phyloP scores from a whole-genome alignment of 441 rosid species.

The Gossypium davidsonii region DNA sequence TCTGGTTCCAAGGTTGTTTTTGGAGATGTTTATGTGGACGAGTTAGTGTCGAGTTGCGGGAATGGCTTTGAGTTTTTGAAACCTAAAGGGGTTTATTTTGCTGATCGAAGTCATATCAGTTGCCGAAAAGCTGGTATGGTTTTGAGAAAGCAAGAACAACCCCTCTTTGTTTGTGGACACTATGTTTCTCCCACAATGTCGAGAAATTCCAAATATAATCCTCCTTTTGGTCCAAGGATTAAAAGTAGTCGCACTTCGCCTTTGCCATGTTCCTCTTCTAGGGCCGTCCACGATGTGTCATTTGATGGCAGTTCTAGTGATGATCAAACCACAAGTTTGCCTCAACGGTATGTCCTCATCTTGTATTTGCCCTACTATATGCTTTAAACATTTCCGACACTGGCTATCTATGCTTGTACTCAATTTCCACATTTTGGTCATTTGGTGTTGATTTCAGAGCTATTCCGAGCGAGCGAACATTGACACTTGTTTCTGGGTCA shows the following conservation, averaged over 20 bases:
- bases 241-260: slow-evolving; percentile 39
- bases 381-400: not conserved
- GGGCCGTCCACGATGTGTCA: slow-evolving; percentile 58
- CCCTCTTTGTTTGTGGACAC: slow-evolving; percentile 27
- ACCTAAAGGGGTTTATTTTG: slow-evolving; percentile 35
- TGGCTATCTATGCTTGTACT: not conserved
- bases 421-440: not conserved
- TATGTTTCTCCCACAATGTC: slow-evolving; percentile 26
- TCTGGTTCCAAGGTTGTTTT: slow-evolving; percentile 45
- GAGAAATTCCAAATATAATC: slow-evolving; percentile 19
- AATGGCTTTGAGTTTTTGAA: slow-evolving; percentile 37
- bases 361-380: slow-evolving; percentile 3
- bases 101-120: slow-evolving; percentile 22
- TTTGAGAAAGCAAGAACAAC: slow-evolving; percentile 25
- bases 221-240: slow-evolving; percentile 24
- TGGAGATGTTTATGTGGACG: slow-evolving; percentile 50
- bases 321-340: slow-evolving; percentile 31
- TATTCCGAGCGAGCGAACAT: slow-evolving; percentile 25
- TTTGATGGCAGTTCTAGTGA: slow-evolving; percentile 47
- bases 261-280: slow-evolving; percentile 33
- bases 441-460: slow-evolving; percentile 22
- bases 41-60: slow-evolving; percentile 34
- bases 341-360: slow-evolving; percentile 44
- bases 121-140: slow-evolving; percentile 34
- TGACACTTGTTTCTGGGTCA: slow-evolving; percentile 57